A percentile compares a stretch with the other conserved stretches of the same genome.
Evolutionary conservation across 306 rosid species (phyloP).

Genomic region (Pyrus bretschneideri): DNA sequence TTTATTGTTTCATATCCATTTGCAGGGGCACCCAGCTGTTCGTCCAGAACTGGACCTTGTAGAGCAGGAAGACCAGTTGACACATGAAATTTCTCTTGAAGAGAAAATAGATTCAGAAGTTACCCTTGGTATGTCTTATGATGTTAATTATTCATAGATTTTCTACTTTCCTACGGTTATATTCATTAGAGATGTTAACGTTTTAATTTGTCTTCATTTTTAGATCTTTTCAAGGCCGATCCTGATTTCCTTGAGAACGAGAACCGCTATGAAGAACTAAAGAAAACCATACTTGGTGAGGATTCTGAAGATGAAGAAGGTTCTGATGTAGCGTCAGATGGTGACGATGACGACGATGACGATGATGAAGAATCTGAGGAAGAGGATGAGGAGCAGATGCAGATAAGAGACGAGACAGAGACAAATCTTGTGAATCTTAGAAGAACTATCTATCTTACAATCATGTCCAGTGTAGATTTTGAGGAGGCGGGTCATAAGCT

Average conservation of each 20-base stretch:
- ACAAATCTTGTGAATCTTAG: slow-evolving; percentile 87
- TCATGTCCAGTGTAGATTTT: slow-evolving; percentile 94
- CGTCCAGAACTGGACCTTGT: slow-evolving; percentile 58
- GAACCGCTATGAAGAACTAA: slow-evolving; percentile 74
- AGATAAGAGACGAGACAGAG: slow-evolving; percentile 83
- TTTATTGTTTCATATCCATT: background rate
- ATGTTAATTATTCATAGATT: background rate
- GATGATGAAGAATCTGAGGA: slow-evolving; percentile 50
- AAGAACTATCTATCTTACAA: slow-evolving; percentile 84
- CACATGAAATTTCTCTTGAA: slow-evolving; percentile 49
- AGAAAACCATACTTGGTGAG: slow-evolving; percentile 65
- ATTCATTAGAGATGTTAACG: background rate
- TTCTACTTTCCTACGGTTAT: background rate
- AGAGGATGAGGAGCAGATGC: slow-evolving; percentile 65
- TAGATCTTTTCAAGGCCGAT: slow-evolving; percentile 81
- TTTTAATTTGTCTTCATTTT: background rate
- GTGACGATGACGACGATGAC: slow-evolving; percentile 12
- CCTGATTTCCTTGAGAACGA: slow-evolving; percentile 70
- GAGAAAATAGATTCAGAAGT: slow-evolving; percentile 45
- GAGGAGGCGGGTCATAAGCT: slow-evolving; percentile 99
- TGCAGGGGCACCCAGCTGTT: slow-evolving; percentile 58
- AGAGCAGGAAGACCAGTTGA: slow-evolving; percentile 55
- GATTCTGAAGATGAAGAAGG: slow-evolving; percentile 62
- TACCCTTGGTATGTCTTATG: slow-evolving; percentile 36
- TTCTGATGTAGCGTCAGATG: slow-evolving; percentile 57